Conservation (phyloP, 345 rosid genomes). For the Eucalyptus tenuipes region DNA sequence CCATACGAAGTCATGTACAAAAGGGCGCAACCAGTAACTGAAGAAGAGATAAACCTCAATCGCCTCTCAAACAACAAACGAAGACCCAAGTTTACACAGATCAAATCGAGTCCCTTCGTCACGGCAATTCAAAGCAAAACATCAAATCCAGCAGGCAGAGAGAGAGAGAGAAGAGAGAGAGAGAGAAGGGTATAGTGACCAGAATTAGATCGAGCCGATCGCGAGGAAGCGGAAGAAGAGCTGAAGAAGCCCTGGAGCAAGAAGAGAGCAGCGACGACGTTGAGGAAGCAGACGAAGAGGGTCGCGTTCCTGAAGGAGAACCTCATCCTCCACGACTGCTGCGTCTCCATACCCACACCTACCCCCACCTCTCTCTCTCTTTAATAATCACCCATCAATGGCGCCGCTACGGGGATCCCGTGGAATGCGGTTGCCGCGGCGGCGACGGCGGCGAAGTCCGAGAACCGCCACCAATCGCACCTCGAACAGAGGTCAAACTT, state of each 20-base stretch:
- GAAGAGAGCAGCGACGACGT: slow-evolving; percentile 35
- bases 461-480: neutral
- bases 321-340: slow-evolving; percentile 15
- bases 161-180: neutral
- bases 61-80: neutral
- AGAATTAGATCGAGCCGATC: slow-evolving; percentile 5
- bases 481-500: neutral
- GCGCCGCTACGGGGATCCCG: neutral
- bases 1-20: neutral
- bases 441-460: neutral
- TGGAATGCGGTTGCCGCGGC: neutral
- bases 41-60: neutral
- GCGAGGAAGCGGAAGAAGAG: slow-evolving; percentile 32
- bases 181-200: neutral
- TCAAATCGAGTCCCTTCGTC: neutral
- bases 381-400: neutral
- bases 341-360: neutral
- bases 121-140: neutral
- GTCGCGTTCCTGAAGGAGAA: slow-evolving; percentile 81
- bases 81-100: neutral
- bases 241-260: slow-evolving; percentile 52
- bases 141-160: neutral
- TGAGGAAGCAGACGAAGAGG: slow-evolving; percentile 42
- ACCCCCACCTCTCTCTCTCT: neutral
- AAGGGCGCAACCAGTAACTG: neutral